Base-by-base conservation (phyloP, 768 basidiomycete species). In the Mycena olivaceomarginata region DNA sequence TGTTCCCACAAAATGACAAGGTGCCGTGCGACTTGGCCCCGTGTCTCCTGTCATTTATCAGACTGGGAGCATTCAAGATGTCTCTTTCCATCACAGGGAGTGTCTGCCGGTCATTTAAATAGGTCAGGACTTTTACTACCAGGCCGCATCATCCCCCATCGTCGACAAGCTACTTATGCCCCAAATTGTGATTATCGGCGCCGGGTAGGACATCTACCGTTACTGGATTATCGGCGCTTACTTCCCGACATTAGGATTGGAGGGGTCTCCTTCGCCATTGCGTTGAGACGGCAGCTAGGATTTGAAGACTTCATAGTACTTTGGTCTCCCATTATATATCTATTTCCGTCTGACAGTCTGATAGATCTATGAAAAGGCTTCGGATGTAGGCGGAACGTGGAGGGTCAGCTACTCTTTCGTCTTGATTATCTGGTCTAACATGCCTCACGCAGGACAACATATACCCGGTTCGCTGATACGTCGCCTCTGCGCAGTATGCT, bases 401-500 rank as follows among this genome's bases (percentile, higher is more conserved):
- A 85, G 89, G 75, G 90, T 91, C 72, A 77, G 90, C 5, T 41
- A 22, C 12, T 22, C 6, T 39, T 18, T 22, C 51, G 40, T 56
- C 11, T 37, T 48, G 2, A 5, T 40, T 37, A 3, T n/a, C 39
- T 11, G 16, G 2, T 15, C 51, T 53, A 0, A 51, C 25, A 40
- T 37, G 12, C 39, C 7, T 48, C 4, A 37, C 12, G 22, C 62
- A 89, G 88, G 85, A 85, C 53, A 87, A 88, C 60, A 81, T 81
- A 7, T 87, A 86, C 66, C 86, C 86, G 7, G 86, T 86, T 53
- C 71, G 75, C 37, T 37, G 37, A 20, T 46, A 31, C 57, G 22
- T 64, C n/a, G 40, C 18, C 67, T 45, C n/a, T 1, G 40, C 22
- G 75, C 48, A 66, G 15, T 9, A 83, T 59, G 80, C 81, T 48